Base-by-base conservation (phyloP, 176 grass and related monocot genomes). In the Zoysia japonica region DNA sequence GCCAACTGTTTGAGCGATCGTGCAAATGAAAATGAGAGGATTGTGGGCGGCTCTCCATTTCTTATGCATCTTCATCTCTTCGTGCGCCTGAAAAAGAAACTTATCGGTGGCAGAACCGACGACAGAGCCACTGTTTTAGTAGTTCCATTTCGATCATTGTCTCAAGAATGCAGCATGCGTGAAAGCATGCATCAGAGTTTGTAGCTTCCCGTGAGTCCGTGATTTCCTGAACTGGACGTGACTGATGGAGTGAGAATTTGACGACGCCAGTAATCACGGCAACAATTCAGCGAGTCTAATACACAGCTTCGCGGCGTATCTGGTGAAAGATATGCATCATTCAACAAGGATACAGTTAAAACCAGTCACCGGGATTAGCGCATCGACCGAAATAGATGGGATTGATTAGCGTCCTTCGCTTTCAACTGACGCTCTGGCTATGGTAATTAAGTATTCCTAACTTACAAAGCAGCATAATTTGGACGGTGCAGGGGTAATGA, bases 341-440 rank as follows among this genome's bases (percentile, higher is more conserved):
- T 10, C 20, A 20, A 20, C 36, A 60, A 60, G 19, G 10, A 9
- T 61, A 36, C 59, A 61, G 20, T 61, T 36, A 61, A 61, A 61
- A 11, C 68, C 61, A 39, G 78, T 62, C 52, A 63, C 20, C 9
- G 65, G 61, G 69, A 47, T 40, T 57, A 20, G 52, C 40, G 54
- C 54, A 63, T 76, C 61, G 54, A 59, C 65, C 61, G 54, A 52
- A 73, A 75, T 51, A 80, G 51, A 51, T 71, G 43, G 44, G 68
- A 61, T 82, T 71, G 68, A 61, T 82, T 71, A 41, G 82, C 68
- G 7, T 68, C 72, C 83, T 73, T 85, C 68, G 72, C 66, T 72
- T 89, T 65, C 1, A 80, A 51, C 65, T 4, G 46, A 77, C 36
- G 72, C 67, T 61, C 64, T 17, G 36, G 14, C 35, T 7, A 19